These are phyloP conservation scores for Hyphopichia pseudoburtonii DNA, from an alignment of 1,139 yeast species.

Conservation along the genomic window DNA sequence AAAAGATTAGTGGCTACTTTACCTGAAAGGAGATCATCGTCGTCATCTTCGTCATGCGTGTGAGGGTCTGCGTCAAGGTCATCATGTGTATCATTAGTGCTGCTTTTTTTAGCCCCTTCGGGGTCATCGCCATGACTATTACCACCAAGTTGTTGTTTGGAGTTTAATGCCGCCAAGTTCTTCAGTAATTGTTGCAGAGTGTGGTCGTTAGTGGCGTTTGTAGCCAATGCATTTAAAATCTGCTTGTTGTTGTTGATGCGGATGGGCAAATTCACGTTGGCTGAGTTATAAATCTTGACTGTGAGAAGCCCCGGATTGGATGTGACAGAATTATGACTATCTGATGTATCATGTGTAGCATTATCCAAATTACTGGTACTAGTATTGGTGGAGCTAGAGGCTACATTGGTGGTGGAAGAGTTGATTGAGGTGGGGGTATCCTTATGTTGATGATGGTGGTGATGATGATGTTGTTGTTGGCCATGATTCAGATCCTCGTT, in stretches of 20 bases:
- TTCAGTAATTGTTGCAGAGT: constrained; percentile 39
- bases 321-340: no score
- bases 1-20: constrained; percentile 45
- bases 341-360: no score
- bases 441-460: no score
- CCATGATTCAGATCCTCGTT: neutral
- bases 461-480: no score
- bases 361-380: constrained; percentile 7
- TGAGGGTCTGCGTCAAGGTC: no score
- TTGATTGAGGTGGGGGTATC: neutral
- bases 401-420: constrained; percentile 5
- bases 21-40: constrained; percentile 30
- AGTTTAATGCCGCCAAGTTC: constrained; percentile 20
- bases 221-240: constrained; percentile 52
- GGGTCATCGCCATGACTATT: no score
- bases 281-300: constrained; percentile 65
- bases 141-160: no score
- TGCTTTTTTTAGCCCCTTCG: no score
- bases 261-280: constrained; percentile 62
- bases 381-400: constrained; percentile 2
- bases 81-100: no score
- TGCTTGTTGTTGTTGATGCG: constrained; percentile 53
- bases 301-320: constrained; percentile 68
- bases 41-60: no score
- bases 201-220: constrained; percentile 41